Evolutionary conservation across 2,329 filamentous ascomycete genomes (phyloP).

Genomic region (Claviceps spartinae): DNA sequence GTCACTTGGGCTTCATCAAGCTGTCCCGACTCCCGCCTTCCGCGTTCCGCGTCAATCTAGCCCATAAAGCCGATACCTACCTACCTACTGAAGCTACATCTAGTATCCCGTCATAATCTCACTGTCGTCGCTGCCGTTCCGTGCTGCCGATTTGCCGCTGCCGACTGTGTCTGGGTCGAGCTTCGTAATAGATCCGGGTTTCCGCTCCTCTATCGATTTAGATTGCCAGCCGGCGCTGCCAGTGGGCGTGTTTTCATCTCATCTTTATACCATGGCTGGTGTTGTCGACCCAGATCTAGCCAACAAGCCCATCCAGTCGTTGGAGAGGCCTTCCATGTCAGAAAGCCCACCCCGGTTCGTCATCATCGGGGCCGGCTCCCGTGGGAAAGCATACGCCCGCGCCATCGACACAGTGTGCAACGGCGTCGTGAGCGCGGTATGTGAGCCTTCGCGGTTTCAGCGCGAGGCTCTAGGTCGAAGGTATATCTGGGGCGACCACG

Average conservation of each 20-base stretch:
- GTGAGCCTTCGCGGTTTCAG: slow-evolving; percentile 70
- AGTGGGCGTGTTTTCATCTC: neutral
- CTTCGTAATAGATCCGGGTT: neutral
- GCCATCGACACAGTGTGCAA: slow-evolving; percentile 51
- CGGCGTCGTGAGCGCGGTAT: slow-evolving; percentile 62
- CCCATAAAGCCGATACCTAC: too few relatives aligned
- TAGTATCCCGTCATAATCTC: too few relatives aligned
- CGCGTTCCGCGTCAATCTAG: too few relatives aligned
- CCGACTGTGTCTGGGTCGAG: too few relatives aligned
- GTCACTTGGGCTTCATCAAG: neutral
- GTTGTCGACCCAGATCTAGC: slow-evolving; percentile 14
- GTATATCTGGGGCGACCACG: slow-evolving; percentile 54
- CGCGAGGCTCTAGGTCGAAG: slow-evolving; percentile 53
- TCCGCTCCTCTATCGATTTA: neutral
- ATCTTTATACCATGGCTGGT: slow-evolving; percentile 9
- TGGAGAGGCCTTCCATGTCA: slow-evolving; percentile 31
- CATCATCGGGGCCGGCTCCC: slow-evolving; percentile 70
- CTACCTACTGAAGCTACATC: too few relatives aligned
- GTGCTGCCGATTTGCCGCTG: too few relatives aligned
- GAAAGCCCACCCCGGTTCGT: slow-evolving; percentile 50
- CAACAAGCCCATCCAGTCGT: slow-evolving; percentile 13
- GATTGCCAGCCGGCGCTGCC: neutral
- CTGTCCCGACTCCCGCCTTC: too few relatives aligned
- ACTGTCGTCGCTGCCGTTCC: too few relatives aligned
- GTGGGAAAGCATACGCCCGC: slow-evolving; percentile 60